Evolutionary conservation across 2,329 filamentous ascomycete genomes (phyloP).

Genomic region (Penicillium sp.): DNA sequence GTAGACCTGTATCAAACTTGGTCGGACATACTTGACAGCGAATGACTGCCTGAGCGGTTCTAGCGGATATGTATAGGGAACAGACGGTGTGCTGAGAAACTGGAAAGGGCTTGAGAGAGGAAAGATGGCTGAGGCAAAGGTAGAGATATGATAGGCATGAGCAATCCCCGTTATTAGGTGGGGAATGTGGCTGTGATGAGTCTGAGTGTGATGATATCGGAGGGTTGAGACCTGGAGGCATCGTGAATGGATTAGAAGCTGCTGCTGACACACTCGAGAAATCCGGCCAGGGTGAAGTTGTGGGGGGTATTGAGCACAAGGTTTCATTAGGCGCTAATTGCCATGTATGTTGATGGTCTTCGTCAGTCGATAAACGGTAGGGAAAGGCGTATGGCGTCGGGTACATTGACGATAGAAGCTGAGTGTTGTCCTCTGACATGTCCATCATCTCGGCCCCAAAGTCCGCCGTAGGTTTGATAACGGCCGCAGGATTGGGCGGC

Average conservation of each 20-base stretch:
- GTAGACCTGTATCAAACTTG: constrained; percentile 46
- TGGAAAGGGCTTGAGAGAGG: constrained; percentile 48
- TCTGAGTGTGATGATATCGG: constrained; percentile 28
- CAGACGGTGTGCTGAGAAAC: constrained; percentile 48
- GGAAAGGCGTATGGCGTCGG: constrained; percentile 24
- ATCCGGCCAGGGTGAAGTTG: constrained; percentile 46
- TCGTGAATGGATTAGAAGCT: constrained; percentile 33
- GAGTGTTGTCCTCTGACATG: constrained; percentile 33
- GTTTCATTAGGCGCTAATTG: constrained; percentile 29
- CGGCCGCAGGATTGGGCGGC: constrained; percentile 30
- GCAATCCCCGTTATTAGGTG: constrained; percentile 34
- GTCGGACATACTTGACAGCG: constrained; percentile 49
- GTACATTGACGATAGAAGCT: constrained; percentile 37
- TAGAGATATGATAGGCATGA: constrained; percentile 50
- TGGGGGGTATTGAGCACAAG: constrained; percentile 33
- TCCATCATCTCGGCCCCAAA: constrained; percentile 22
- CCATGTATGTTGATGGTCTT: constrained; percentile 33
- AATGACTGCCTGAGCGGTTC: constrained; percentile 47
- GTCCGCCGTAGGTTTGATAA: constrained; percentile 23
- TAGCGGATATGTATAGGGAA: constrained; percentile 48
- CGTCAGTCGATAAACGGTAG: constrained; percentile 26
- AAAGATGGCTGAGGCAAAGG: constrained; percentile 49
- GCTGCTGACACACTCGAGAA: constrained; percentile 44
- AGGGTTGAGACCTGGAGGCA: constrained; percentile 26
- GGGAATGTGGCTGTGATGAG: neutral